A percentile compares a stretch with the other conserved stretches of the same genome.
Evolutionary conservation across 177 flowering plant genomes (phyloP).

Genomic region (Telopea speciosissima): DNA sequence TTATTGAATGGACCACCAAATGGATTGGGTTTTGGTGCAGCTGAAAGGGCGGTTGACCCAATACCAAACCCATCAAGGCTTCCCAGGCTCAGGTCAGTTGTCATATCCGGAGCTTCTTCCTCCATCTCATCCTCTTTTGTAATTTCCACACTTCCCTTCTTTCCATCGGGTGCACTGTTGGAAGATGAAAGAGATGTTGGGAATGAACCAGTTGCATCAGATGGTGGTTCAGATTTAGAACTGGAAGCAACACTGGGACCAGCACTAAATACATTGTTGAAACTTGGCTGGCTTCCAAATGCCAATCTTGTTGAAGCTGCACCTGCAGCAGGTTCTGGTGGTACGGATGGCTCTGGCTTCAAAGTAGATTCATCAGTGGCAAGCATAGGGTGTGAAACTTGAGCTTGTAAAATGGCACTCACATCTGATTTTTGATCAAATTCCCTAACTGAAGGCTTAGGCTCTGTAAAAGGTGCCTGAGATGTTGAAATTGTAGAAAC

Average conservation of each 20-base stretch:
- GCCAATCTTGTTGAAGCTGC: conserved; percentile 20
- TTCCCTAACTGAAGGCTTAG: conserved; percentile 16
- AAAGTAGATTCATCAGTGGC: neutral
- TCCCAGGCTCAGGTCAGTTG: conserved; percentile 46
- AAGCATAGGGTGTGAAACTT: conserved; percentile 16
- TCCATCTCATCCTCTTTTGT: conserved; percentile 92
- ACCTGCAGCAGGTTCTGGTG: conserved; percentile 13
- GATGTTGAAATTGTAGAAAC: conserved; percentile 13
- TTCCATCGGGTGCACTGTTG: conserved; percentile 20
- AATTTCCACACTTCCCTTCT: conserved; percentile 30
- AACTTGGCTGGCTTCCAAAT: conserved; percentile 29
- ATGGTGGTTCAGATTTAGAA: conserved; percentile 27
- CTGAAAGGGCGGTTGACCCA: conserved; percentile 47
- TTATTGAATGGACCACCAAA: conserved; percentile 57
- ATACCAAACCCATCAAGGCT: conserved; percentile 65
- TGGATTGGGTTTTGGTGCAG: conserved; percentile 53
- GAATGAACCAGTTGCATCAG: conserved; percentile 13
- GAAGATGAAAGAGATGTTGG: conserved; percentile 17
- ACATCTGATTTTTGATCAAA: conserved; percentile 15
- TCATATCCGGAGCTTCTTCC: conserved; percentile 81
- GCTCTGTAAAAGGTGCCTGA: conserved; percentile 13
- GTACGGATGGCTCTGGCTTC: conserved; percentile 18
- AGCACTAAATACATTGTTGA: conserved; percentile 15
- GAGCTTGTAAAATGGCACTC: conserved; percentile 18
- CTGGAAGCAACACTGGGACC: conserved; percentile 17